Evolutionary conservation across 495 filamentous ascomycete species (phyloP), one percentile per base, ranked within the genome.

Genomic region (Tuber microsphaerosporum): DNA sequence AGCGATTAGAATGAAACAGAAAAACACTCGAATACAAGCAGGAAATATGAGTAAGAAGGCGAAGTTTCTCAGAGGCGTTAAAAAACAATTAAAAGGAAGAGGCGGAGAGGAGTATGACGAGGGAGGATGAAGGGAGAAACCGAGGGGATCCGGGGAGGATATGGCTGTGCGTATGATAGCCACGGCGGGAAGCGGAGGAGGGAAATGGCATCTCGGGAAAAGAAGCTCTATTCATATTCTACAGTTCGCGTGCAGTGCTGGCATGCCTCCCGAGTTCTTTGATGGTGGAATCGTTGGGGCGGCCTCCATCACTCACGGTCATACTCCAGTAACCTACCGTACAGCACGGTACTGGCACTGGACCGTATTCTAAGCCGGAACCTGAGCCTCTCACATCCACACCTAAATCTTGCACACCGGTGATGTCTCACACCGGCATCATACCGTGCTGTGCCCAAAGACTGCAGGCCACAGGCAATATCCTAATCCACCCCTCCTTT

Each of bases 1-100:
- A 45, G 74, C 56, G 48, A 61, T 70, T 65, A 75, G 76, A 76
- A 76, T 79, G 70, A 79, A 75, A 44, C 12, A 42, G 41, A 65
- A 69, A 51, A 70, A 42, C 39, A 41, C 70, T 46, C 37, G 51
- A 22, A 72, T 22, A 22, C 26, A 37, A n/a, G 34, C 10, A 48
- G 70, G 26, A 42, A 46, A 37, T 71, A 68, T 43, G 44, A 16
- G 44, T 2, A 46, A 48, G 31, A 34, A 31, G 42, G 22, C 42
- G 71, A 42, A 22, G 45, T 34, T 41, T 37, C 39, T 41, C 39
- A 16, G 68, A 51, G 73, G 51, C 14, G 65, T 26, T 5, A 12
- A 43, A 44, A 19, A 42, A 43, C 19, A 65, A 68, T 31, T 45
- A 48, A 69, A 65, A 61, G 41, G 46, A 70, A 73, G 73, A 41